These are phyloP conservation scores for Rhodocollybia butyracea DNA, from an alignment of 768 basidiomycete genomes.

Conservation along the genomic window DNA sequence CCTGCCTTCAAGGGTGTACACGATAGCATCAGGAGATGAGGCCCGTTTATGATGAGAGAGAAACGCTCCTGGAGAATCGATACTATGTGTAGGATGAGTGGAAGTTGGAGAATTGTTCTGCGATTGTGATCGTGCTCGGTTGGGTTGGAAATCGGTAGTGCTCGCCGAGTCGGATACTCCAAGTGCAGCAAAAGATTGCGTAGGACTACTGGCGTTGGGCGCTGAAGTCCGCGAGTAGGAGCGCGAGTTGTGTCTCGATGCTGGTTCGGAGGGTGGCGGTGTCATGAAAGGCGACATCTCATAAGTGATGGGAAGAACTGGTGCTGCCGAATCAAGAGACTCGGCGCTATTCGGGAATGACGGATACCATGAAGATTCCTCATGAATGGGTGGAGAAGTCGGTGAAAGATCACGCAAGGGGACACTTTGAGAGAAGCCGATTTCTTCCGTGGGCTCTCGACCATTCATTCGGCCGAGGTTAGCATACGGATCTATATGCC, in stretches of 20 bases:
- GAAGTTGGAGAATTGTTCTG: not conserved
- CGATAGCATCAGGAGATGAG: conserved; percentile 5
- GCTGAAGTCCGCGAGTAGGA: conserved; percentile 1
- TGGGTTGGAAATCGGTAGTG: not conserved
- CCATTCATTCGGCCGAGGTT: not conserved
- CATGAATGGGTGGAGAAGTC: not conserved
- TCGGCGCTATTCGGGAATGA: not conserved
- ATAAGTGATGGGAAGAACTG: conserved; percentile 1
- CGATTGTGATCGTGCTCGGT: not conserved
- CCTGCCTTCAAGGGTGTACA: not conserved
- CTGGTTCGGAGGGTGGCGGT: conserved; percentile 3
- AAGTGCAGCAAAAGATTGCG: conserved; percentile 2
- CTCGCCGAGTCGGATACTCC: not conserved
- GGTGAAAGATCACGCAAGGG: conserved; percentile 6
- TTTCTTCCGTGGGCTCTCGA: not conserved
- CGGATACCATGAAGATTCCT: not conserved
- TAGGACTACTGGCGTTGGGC: not conserved
- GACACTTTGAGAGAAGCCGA: not conserved
- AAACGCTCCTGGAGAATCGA: not conserved
- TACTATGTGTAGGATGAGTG: not conserved
- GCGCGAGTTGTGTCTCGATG: conserved; percentile 2
- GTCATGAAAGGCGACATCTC: conserved; percentile 3
- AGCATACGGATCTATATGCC: not conserved
- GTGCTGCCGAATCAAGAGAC: not conserved
- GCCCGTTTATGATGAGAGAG: not conserved